These are phyloP conservation scores for Boletus rubescentipes DNA, from an alignment of 768 basidiomycete species.

Conservation along the genomic window DNA sequence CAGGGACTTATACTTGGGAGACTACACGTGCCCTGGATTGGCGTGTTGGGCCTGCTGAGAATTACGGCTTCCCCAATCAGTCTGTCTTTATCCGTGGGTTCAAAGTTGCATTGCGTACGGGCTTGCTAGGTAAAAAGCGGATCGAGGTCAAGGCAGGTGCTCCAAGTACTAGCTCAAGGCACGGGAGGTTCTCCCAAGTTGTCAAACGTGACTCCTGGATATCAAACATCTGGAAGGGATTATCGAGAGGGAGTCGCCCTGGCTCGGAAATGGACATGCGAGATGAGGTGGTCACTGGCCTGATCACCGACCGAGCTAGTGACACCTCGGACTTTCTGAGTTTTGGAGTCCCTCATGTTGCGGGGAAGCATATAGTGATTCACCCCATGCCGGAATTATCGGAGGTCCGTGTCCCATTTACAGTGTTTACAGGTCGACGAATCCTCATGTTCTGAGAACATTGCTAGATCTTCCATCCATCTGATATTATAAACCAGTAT, in stretches of 20 bases:
- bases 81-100: conserved; percentile 29
- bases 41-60: conserved; percentile 8
- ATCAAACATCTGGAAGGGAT: background rate
- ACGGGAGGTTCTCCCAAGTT: background rate
- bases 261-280: background rate
- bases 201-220: conserved; percentile 8
- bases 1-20: conserved; percentile 11
- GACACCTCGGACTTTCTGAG: background rate
- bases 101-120: conserved; percentile 16
- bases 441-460: background rate
- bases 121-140: background rate
- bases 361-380: background rate
- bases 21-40: conserved; percentile 3
- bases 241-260: background rate
- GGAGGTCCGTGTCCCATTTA: background rate
- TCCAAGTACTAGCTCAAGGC: background rate
- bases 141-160: background rate
- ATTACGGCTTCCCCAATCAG: conserved; percentile 17
- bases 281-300: background rate
- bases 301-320: background rate
- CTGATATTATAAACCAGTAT: conserved; percentile 11
- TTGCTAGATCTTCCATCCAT: conserved; percentile 10
- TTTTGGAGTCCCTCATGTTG: background rate
- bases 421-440: background rate
- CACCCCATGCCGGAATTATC: background rate